A percentile compares a stretch with the other conserved stretches of the same genome.
phyloP scores from a whole-genome alignment of 2,329 filamentous ascomycete genomes.

The Didymella keratinophila region DNA sequence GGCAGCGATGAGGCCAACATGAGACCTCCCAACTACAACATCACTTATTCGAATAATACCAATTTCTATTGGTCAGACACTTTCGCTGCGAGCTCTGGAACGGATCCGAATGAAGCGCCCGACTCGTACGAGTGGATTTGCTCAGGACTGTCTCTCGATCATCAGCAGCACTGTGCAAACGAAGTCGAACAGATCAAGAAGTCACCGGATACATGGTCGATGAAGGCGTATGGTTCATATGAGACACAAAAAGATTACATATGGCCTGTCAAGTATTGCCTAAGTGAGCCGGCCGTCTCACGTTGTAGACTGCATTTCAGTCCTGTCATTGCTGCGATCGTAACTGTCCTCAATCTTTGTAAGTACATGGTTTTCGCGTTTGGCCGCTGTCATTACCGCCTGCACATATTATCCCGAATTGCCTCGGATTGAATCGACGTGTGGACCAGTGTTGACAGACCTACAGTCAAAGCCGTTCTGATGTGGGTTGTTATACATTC shows the following conservation, averaged over 20 bases:
- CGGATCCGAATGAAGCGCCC: neutral
- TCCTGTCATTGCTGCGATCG: neutral
- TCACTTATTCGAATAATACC: neutral
- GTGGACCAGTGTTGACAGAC: no score
- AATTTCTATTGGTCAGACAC: neutral
- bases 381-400: no score
- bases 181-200: neutral
- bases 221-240: no score
- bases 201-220: neutral
- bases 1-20: neutral
- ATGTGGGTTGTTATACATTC: conserved; percentile 1
- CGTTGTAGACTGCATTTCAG: conserved; percentile 30
- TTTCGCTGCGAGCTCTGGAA: neutral
- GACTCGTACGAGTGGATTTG: conserved; percentile 4
- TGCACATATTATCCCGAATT: no score
- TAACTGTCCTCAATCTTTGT: conserved; percentile 8
- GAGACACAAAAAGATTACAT: no score
- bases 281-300: conserved; percentile 25
- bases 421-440: no score
- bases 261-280: conserved; percentile 29
- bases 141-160: neutral
- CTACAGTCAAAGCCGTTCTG: conserved; percentile 8
- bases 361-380: no score
- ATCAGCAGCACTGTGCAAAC: neutral
- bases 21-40: no score